Conservation (phyloP, 768 basidiomycete genomes). For the Lepiota subincarnata region DNA sequence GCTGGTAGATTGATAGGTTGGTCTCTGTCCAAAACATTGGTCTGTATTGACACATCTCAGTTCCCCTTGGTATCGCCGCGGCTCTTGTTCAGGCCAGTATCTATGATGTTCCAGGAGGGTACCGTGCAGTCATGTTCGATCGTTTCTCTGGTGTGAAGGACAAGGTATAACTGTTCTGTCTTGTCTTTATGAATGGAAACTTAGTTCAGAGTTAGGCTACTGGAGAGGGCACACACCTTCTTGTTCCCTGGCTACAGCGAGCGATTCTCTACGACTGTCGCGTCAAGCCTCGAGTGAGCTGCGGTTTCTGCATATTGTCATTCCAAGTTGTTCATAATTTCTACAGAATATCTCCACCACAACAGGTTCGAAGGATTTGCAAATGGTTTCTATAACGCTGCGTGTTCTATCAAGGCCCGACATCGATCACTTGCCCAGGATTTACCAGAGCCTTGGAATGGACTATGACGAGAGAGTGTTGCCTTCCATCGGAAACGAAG, state of each 20-base stretch:
- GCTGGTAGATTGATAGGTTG: constrained; percentile 11
- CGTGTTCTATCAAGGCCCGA: constrained; percentile 95
- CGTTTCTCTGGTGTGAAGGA: constrained; percentile 89
- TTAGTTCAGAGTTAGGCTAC: constrained; percentile 52
- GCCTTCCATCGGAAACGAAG: constrained; percentile 97
- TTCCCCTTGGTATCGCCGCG: constrained; percentile 45
- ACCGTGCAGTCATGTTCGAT: constrained; percentile 97
- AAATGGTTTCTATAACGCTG: constrained; percentile 97
- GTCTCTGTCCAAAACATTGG: constrained; percentile 20
- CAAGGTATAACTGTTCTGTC: constrained; percentile 41
- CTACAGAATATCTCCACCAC: constrained; percentile 94
- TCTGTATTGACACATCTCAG: constrained; percentile 20
- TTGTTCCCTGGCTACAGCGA: constrained; percentile 92
- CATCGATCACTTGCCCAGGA: constrained; percentile 79
- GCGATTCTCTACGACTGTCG: constrained; percentile 98
- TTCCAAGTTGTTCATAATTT: constrained; percentile 11
- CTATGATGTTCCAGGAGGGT: constrained; percentile 84
- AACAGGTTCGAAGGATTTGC: constrained; percentile 96
- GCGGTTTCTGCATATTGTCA: background rate
- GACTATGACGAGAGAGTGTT: constrained; percentile 98
- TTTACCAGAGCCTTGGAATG: constrained; percentile 91
- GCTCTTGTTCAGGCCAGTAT: constrained; percentile 47
- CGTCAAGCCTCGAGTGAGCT: constrained; percentile 86
- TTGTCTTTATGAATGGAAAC: background rate
- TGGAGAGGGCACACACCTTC: constrained; percentile 92